Base-by-base conservation (phyloP, 176 grass and related monocot species). In the Hyparrhenia diplandra region DNA sequence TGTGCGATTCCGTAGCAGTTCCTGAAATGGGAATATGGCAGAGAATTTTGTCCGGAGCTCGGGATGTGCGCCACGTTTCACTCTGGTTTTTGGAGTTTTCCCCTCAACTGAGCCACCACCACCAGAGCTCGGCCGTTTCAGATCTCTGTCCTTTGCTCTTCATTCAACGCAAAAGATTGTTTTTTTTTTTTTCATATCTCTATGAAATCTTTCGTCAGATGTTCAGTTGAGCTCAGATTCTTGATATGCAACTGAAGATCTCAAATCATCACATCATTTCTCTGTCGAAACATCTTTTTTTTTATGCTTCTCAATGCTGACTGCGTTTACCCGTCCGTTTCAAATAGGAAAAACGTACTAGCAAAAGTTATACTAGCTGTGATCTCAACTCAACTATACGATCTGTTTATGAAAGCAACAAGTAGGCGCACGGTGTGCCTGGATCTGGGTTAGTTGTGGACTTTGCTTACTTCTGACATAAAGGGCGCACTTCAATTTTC, bases 401-500 rank as follows among this genome's bases (percentile, higher is more conserved):
- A 82, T 89, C 78, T 13, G 46, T 79, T 71, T 71, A 64, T 45
- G 34, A 78, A 62, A 37, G 54, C 46, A 80, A 41, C 47, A 88
- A 80, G 41, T 66, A 81, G 25, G 29, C 64, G 17, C n/a, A 71
- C 10, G 46, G 16, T 82, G 45, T 43, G 57, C 29, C 52, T 89
- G 37, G 83, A 86, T 78, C 88, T 86, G 79, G 78, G 29, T 85
- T 62, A 59, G 83, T 76, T 82, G 65, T 11, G 13, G n/a, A 66
- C 57, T 71, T 82, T 67, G 83, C 83, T 82, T 89, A 85, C 59
- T 27, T 49, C 67, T 86, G 59, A 82, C 78, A 89, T 82, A 82
- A 77, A 82, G 87, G 76, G 16, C 21, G 18, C 13, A 24, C 65
- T 80, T 80, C 59, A 86, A 16, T 35, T 73, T 85, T 80, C 59